Percentiles rank a stretch among this genome's conserved stretches.
Conservation (phyloP, 768 basidiomycete species). For the Pleurotus sapidus region DNA sequence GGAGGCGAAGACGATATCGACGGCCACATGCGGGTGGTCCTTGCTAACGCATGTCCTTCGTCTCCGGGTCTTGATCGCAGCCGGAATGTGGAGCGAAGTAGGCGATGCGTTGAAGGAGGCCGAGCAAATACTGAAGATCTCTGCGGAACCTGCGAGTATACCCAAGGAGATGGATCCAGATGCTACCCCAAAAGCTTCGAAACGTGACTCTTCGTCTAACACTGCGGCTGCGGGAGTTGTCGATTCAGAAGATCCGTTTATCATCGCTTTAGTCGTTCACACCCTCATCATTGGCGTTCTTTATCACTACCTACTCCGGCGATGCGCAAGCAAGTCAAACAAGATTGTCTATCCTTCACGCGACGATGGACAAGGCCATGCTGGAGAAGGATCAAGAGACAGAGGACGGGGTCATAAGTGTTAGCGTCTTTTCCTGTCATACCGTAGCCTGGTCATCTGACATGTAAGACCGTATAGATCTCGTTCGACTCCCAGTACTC, state of each 20-base stretch:
- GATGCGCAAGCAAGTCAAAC: constrained; percentile 41
- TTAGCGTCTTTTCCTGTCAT: constrained; percentile 11
- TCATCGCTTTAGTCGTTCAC: constrained; percentile 41
- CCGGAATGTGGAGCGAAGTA: constrained; percentile 53
- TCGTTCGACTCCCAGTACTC: constrained; percentile 21
- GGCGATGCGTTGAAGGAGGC: constrained; percentile 42
- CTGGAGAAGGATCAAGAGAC: constrained; percentile 21
- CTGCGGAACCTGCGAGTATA: constrained; percentile 14
- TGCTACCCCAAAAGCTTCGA: constrained; percentile 3
- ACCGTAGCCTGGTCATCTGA: no score
- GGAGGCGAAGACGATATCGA: constrained; percentile 6
- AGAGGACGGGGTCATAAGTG: constrained; percentile 34
- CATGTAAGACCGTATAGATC: constrained; percentile 22
- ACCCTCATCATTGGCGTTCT: constrained; percentile 59
- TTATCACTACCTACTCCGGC: constrained; percentile 61
- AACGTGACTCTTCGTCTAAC: background rate
- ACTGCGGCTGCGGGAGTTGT: background rate
- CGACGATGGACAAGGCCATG: constrained; percentile 61
- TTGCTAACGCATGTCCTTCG: constrained; percentile 55
- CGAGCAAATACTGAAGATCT: constrained; percentile 49
- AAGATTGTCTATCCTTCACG: constrained; percentile 58
- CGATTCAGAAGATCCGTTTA: constrained; percentile 8
- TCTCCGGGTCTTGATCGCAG: constrained; percentile 51
- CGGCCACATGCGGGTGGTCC: constrained; percentile 37
- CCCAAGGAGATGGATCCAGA: constrained; percentile 3